Evolutionary conservation across 2,329 filamentous ascomycete species (phyloP).

Genomic region (Colletotrichum cuscutae): DNA sequence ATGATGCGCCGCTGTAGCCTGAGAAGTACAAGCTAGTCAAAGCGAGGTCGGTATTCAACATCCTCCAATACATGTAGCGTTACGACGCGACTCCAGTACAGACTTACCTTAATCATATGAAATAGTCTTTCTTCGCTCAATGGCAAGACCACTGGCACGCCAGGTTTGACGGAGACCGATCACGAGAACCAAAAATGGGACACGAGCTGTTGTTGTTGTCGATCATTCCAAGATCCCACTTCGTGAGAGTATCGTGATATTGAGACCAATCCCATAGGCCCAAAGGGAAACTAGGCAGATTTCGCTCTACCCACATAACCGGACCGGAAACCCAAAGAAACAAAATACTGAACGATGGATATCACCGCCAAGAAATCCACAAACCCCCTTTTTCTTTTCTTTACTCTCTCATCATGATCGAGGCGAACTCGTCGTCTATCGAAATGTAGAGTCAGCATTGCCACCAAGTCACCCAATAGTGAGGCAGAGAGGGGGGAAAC

Average conservation of each 20-base stretch:
- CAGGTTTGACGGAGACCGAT: neutral
- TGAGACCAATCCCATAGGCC: neutral
- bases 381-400: neutral
- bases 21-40: no score
- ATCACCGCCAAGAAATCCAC: conserved; percentile 5
- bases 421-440: conserved; percentile 89
- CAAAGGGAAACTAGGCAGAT: conserved; percentile 18
- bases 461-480: no score
- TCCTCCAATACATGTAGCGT: neutral
- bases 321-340: conserved; percentile 7
- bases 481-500: no score
- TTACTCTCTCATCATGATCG: conserved; percentile 97
- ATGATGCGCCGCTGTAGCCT: no score
- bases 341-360: conserved; percentile 11
- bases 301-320: conserved; percentile 9
- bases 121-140: neutral
- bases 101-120: neutral
- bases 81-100: no score
- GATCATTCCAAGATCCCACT: neutral
- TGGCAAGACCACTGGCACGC: neutral
- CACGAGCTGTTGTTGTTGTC: neutral
- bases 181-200: neutral
- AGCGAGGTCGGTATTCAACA: neutral
- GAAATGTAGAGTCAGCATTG: no score
- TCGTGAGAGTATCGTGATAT: neutral